phyloP scores from a whole-genome alignment of 108 stramenopile genomes.

The Phaeodactylum tricornutum region DNA sequence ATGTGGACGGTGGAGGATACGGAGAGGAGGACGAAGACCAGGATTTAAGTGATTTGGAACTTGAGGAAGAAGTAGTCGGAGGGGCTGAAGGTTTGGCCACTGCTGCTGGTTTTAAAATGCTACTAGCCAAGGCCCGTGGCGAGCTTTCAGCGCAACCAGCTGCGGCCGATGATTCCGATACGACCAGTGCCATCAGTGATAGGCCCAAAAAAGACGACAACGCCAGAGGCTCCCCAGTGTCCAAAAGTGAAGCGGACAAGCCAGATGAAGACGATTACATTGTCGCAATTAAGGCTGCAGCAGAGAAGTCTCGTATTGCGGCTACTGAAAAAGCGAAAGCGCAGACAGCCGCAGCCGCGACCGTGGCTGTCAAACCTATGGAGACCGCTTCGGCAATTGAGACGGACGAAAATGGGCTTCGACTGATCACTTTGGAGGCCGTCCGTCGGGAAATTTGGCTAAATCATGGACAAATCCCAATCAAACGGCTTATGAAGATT shows the following conservation, averaged over 20 bases:
- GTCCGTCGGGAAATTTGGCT: conserved; percentile 79
- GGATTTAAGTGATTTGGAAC: conserved; percentile 42
- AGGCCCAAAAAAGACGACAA: conserved; percentile 17
- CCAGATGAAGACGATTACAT: conserved; percentile 31
- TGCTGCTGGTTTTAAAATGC: conserved; percentile 54
- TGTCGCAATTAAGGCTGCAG: conserved; percentile 39
- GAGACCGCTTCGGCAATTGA: conserved; percentile 25
- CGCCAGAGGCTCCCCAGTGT: conserved; percentile 7
- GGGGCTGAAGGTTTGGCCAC: conserved; percentile 70
- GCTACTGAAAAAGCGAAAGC: conserved; percentile 12
- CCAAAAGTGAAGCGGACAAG: conserved; percentile 1
- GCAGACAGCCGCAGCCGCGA: conserved; percentile 9
- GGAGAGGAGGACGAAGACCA: conserved; percentile 49
- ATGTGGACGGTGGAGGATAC: conserved; percentile 39
- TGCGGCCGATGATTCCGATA: conserved; percentile 9
- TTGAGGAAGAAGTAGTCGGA: conserved; percentile 23
- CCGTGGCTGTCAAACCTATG: not conserved
- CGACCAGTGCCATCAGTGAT: conserved; percentile 11
- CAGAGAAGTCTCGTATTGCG: conserved; percentile 33
- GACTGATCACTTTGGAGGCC: conserved; percentile 59
- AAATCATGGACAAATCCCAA: conserved; percentile 57
- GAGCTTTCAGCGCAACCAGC: conserved; percentile 30
- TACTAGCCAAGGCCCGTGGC: conserved; percentile 70
- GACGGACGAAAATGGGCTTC: conserved; percentile 63
- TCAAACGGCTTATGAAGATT: conserved; percentile 69